Conservation (phyloP, 2,329 filamentous ascomycete genomes). For the Tetracladium maxilliforme region DNA sequence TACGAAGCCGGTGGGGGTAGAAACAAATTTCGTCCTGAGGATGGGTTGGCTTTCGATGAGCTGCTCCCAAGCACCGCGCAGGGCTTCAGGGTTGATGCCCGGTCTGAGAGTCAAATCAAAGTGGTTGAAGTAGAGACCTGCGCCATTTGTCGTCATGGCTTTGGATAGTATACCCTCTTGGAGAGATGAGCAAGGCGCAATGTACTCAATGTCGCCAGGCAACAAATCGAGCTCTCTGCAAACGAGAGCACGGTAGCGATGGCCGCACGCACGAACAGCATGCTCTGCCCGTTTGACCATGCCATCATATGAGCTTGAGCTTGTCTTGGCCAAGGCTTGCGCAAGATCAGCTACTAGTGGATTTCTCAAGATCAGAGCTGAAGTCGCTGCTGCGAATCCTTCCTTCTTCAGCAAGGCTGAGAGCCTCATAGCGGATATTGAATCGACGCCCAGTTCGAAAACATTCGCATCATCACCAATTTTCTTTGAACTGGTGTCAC, state of each 20-base stretch:
- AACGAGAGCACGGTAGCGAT: slow-evolving; percentile 39
- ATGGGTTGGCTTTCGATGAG: slow-evolving; percentile 42
- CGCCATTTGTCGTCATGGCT: slow-evolving; percentile 36
- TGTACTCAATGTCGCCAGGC: slow-evolving; percentile 45
- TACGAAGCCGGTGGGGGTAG: slow-evolving; percentile 60
- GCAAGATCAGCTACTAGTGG: slow-evolving; percentile 31
- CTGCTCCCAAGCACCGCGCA: slow-evolving; percentile 43
- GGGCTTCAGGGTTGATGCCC: slow-evolving; percentile 23
- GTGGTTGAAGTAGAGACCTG: slow-evolving; percentile 59
- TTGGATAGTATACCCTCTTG: slow-evolving; percentile 77
- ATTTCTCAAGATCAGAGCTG: slow-evolving; percentile 54
- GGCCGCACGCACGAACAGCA: slow-evolving; percentile 45
- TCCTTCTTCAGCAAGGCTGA: slow-evolving; percentile 44
- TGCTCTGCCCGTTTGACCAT: slow-evolving; percentile 37
- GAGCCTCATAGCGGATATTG: slow-evolving; percentile 66
- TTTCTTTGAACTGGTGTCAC: slow-evolving; percentile 23
- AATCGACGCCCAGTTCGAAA: slow-evolving; percentile 80
- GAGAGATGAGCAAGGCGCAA: slow-evolving; percentile 71
- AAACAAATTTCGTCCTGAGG: slow-evolving; percentile 57
- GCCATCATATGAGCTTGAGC: too few species aligned
- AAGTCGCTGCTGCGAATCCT: slow-evolving; percentile 45
- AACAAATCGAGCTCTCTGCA: slow-evolving; percentile 35
- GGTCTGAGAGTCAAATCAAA: slow-evolving; percentile 46
- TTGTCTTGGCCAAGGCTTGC: slow-evolving; percentile 12
- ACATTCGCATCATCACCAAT: slow-evolving; percentile 48